Evolutionary conservation across 225 moss, liverwort and hornwort genomes (phyloP).

Genomic region (Sphagnum contortum): DNA sequence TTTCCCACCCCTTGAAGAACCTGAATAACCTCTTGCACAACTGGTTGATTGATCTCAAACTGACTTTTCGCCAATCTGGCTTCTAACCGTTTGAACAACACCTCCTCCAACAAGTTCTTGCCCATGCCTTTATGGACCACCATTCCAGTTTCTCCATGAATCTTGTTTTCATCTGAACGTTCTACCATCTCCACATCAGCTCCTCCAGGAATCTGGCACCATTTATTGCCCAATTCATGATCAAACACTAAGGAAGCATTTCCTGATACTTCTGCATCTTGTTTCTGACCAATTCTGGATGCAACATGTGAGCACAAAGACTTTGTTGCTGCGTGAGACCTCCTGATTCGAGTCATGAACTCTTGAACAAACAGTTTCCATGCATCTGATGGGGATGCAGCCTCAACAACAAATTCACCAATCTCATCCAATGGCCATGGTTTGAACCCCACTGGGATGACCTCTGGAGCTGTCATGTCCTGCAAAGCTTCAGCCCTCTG

Average conservation of each 20-base stretch:
- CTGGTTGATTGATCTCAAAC: constrained; percentile 31
- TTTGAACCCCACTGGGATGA: background rate
- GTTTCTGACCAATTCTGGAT: no score
- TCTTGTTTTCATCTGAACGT: no score
- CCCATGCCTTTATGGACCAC: background rate
- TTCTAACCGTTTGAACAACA: constrained; percentile 5
- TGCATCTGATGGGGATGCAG: constrained; percentile 22
- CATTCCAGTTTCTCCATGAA: no score
- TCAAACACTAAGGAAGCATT: no score
- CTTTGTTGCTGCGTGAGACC: no score
- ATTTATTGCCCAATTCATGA: no score
- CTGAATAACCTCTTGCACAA: constrained; percentile 29
- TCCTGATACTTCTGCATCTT: no score
- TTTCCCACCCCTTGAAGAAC: no score
- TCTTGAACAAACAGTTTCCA: constrained; percentile 37
- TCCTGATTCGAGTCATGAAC: constrained; percentile 19
- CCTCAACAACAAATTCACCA: constrained; percentile 47
- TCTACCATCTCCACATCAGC: no score
- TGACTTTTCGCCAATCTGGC: constrained; percentile 36
- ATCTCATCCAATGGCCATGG: constrained; percentile 18
- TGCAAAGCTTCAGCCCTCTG: no score
- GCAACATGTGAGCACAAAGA: constrained; percentile 24
- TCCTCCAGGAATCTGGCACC: background rate
- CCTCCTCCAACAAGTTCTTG: background rate
- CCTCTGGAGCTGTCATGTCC: no score